Evolutionary conservation across 352 stramenopile genomes (phyloP).

Genomic region (Aphanomyces cochlioides): DNA sequence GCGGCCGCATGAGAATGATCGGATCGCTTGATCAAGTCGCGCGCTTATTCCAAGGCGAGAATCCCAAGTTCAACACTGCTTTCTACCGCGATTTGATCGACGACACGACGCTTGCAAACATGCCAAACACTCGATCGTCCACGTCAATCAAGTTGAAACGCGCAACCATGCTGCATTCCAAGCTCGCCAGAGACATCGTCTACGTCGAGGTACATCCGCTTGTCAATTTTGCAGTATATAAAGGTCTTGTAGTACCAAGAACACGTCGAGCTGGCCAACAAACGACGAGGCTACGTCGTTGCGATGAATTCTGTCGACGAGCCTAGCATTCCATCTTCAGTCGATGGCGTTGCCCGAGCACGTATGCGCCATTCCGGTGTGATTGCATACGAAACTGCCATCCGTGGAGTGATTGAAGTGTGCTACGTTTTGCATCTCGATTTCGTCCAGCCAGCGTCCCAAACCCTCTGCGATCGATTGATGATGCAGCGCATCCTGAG

Average conservation of each 20-base stretch:
- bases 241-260: neutral
- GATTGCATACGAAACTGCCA: conserved; percentile 70
- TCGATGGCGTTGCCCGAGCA: conserved; percentile 59
- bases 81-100: neutral
- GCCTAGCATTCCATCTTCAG: conserved; percentile 69
- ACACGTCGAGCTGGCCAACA: neutral
- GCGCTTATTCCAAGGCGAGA: neutral
- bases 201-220: conserved; percentile 51
- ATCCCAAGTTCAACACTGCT: neutral
- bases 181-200: neutral
- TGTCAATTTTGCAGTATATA: conserved; percentile 42
- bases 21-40: neutral
- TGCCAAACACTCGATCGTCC: neutral
- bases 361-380: conserved; percentile 74
- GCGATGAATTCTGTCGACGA: conserved; percentile 72
- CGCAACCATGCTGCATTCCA: neutral
- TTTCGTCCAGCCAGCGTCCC: conserved; percentile 44
- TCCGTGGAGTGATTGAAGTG: conserved; percentile 70
- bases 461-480: neutral
- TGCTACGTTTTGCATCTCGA: conserved; percentile 80
- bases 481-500: neutral
- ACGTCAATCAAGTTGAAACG: neutral
- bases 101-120: neutral
- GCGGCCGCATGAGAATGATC: neutral
- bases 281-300: conserved; percentile 47